Conservation (phyloP, 2,329 filamentous ascomycete species). For the Sphaceloma murrayae region DNA sequence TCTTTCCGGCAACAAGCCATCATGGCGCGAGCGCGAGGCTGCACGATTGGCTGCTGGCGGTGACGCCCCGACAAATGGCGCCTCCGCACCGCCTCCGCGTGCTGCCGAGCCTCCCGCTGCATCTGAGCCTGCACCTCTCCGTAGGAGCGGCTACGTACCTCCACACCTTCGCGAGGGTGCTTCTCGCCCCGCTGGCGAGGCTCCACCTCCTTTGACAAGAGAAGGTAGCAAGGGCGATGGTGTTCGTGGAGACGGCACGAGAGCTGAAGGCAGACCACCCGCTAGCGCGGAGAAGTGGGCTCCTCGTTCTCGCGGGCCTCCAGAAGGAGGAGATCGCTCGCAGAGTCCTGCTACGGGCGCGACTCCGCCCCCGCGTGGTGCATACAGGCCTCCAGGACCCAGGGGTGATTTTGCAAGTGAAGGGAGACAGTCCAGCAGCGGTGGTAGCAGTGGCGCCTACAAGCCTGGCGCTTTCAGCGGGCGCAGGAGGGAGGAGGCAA, state of each 20-base stretch:
- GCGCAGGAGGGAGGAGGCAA: slow-evolving; percentile 12
- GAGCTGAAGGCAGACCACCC: too few species aligned
- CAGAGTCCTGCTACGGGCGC: slow-evolving; percentile 17
- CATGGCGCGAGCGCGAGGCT: slow-evolving; percentile 66
- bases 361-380: slow-evolving; percentile 17
- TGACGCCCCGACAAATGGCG: slow-evolving; percentile 24
- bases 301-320: slow-evolving; percentile 18
- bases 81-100: slow-evolving; percentile 26
- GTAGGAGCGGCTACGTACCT: slow-evolving; percentile 38
- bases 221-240: slow-evolving; percentile 20
- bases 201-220: slow-evolving; percentile 24
- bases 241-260: too few species aligned
- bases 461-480: slow-evolving; percentile 18
- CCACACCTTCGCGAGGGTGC: slow-evolving; percentile 34
- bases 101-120: slow-evolving; percentile 31
- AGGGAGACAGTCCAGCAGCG: slow-evolving; percentile 11
- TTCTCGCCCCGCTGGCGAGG: slow-evolving; percentile 24
- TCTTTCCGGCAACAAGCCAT: slow-evolving; percentile 53
- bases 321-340: slow-evolving; percentile 22
- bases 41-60: slow-evolving; percentile 32
- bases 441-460: slow-evolving; percentile 19
- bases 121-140: slow-evolving; percentile 31
- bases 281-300: slow-evolving; percentile 15
- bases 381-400: slow-evolving; percentile 23
- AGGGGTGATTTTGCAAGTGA: slow-evolving; percentile 21